Conservation (phyloP, 345 rosid genomes). For the Populus pruinosa region DNA sequence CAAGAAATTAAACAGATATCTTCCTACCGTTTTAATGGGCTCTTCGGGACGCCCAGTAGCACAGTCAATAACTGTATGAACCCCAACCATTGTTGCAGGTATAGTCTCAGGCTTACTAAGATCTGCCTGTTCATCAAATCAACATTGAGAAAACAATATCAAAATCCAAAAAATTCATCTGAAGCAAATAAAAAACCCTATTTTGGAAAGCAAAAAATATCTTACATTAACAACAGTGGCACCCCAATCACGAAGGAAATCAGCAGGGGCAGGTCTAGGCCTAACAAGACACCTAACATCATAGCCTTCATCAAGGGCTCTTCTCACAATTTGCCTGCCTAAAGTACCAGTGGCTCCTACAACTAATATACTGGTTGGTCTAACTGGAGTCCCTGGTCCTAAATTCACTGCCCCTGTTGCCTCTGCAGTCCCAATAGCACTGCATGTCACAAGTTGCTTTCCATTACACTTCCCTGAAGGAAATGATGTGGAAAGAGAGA, state of each 20-base stretch:
- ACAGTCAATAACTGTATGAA: slow-evolving; percentile 87
- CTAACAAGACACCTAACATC: slow-evolving; percentile 89
- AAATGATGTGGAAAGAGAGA: slow-evolving; percentile 16
- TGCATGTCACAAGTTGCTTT: slow-evolving; percentile 31
- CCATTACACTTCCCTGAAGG: slow-evolving; percentile 25
- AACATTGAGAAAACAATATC: background rate
- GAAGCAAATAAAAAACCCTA: background rate
- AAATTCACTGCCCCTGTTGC: slow-evolving; percentile 44
- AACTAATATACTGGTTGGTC: slow-evolving; percentile 76
- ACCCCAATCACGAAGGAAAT: slow-evolving; percentile 96
- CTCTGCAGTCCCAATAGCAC: slow-evolving; percentile 16
- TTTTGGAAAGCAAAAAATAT: background rate
- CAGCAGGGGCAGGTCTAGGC: slow-evolving; percentile 92
- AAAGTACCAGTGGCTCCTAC: slow-evolving; percentile 90
- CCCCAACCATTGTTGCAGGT: slow-evolving; percentile 90
- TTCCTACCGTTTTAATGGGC: slow-evolving; percentile 75
- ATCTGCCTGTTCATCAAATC: slow-evolving; percentile 62
- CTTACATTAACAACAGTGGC: slow-evolving; percentile 87
- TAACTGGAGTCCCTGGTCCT: slow-evolving; percentile 76
- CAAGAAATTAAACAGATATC: background rate
- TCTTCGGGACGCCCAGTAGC: slow-evolving; percentile 99
- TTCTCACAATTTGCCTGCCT: slow-evolving; percentile 83
- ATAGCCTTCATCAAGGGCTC: slow-evolving; percentile 91
- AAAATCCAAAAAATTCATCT: background rate
- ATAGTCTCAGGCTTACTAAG: slow-evolving; percentile 89